phyloP scores from a whole-genome alignment of 108 stramenopile species.

The Nannochloropsis granulata region DNA sequence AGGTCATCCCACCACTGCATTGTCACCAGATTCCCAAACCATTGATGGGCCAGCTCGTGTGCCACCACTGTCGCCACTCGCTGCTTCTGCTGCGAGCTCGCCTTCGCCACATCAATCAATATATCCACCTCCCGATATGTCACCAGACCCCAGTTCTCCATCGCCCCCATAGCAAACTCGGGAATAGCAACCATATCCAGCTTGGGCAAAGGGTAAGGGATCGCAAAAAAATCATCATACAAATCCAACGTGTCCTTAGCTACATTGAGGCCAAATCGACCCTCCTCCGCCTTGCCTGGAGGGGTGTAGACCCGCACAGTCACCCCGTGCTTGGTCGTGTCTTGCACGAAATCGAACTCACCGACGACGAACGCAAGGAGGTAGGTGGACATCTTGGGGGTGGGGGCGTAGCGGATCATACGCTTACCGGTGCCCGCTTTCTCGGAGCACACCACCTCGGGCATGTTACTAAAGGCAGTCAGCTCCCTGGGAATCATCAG shows the following conservation, averaged over 20 bases:
- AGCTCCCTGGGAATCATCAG: conserved; percentile 55
- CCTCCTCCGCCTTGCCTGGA: conserved; percentile 59
- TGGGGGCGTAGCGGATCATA: conserved; percentile 46
- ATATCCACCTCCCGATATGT: conserved; percentile 64
- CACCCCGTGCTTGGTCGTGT: conserved; percentile 51
- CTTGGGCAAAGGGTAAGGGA: conserved; percentile 83
- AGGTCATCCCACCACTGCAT: conserved; percentile 87
- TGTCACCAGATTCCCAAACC: conserved; percentile 94
- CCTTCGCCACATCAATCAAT: conserved; percentile 54
- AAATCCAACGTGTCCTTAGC: conserved; percentile 47
- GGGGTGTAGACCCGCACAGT: conserved; percentile 74
- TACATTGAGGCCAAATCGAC: conserved; percentile 67
- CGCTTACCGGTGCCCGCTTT: conserved; percentile 16
- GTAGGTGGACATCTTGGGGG: conserved; percentile 88
- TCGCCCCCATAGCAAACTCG: conserved; percentile 84
- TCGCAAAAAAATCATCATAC: conserved; percentile 57
- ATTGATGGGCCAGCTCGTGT: conserved; percentile 90
- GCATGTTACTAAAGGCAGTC: conserved; percentile 86
- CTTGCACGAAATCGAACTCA: conserved; percentile 60
- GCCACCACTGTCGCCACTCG: conserved; percentile 88
- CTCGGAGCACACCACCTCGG: conserved; percentile 58
- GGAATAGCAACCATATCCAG: conserved; percentile 86
- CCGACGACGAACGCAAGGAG: conserved; percentile 72
- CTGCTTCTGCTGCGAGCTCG: conserved; percentile 41
- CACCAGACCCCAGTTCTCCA: conserved; percentile 89